Base-by-base conservation (phyloP, 176 grass and related monocot genomes). In the Ensete glaucum region DNA sequence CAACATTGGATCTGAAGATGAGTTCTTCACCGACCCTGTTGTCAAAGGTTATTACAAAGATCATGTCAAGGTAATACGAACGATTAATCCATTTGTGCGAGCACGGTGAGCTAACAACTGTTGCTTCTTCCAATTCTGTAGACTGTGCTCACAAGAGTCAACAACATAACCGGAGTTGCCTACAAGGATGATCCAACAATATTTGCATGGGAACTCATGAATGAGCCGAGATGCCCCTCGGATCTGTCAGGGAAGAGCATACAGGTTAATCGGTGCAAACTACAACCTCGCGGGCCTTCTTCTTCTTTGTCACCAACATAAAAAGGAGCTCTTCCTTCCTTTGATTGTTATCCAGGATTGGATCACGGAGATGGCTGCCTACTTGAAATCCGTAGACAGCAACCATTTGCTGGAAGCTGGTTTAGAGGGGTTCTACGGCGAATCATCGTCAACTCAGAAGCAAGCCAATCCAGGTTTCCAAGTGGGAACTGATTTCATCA, bases 191-290 rank as follows among this genome's bases (percentile, higher is more conserved):
- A 99, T 74, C 91, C 88, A 14, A 94, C 91, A 67, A 86, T 95
- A 65, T 82, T 99, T 86, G 86, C 96, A 50, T 99, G 96, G 96
- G 96, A 99, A 81, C 91, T 99, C 26, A 99, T 99, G 82, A 99
- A 99, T 82, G 96, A 99, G 76, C 96, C 96, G 59, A 85, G 96
- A 58, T 99, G 96, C 91, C 86, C 75, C 67, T 99, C 96, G 1
- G 96, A 95, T 59, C 62, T 87, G 2, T 91, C 91, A 67, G 96
- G 96, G 19, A 72, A 56, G 70, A 77, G 75, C 80, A 80, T 99
- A 63, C 81, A 84, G 86, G 86, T 86, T 55, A 64, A 7, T 9
- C 13, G 34, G 24, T 0, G n/a, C 11, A 14, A 15, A 29, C 11
- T 1, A 14, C 16, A 43, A 43, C 4, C 34, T 43, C 34, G 34